Evolutionary conservation across 2,329 filamentous ascomycete genomes (phyloP).

Genomic region (Polychaeton citri): DNA sequence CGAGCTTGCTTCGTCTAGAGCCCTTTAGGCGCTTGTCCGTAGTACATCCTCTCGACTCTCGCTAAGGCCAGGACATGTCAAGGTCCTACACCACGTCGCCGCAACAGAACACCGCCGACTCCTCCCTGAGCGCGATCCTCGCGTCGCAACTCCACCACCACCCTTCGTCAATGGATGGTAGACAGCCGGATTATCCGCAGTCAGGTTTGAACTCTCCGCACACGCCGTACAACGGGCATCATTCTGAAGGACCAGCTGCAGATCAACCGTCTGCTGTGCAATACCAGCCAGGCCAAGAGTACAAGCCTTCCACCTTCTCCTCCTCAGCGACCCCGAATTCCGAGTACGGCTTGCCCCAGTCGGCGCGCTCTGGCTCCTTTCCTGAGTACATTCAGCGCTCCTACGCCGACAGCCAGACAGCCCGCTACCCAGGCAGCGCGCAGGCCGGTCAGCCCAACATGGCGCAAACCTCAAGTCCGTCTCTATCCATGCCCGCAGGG

Average conservation of each 20-base stretch:
- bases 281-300: slow-evolving; percentile 73
- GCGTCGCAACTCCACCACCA: slow-evolving; percentile 23
- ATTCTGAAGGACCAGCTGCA: slow-evolving; percentile 76
- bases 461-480: slow-evolving; percentile 99
- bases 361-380: slow-evolving; percentile 70
- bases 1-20: slow-evolving; percentile 18
- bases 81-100: slow-evolving; percentile 31
- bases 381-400: slow-evolving; percentile 74
- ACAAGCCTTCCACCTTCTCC: slow-evolving; percentile 58
- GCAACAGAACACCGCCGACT: slow-evolving; percentile 22
- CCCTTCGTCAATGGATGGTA: slow-evolving; percentile 40
- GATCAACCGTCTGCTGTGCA: slow-evolving; percentile 90
- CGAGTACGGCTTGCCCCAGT: slow-evolving; percentile 67
- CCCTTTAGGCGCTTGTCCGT: slow-evolving; percentile 18
- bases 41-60: slow-evolving; percentile 7
- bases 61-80: slow-evolving; percentile 32
- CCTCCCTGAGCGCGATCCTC: slow-evolving; percentile 26
- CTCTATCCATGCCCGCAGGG: slow-evolving; percentile 73
- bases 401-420: slow-evolving; percentile 53
- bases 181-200: slow-evolving; percentile 38
- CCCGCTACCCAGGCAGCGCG: slow-evolving; percentile 62
- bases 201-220: slow-evolving; percentile 44
- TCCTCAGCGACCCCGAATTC: slow-evolving; percentile 73
- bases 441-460: slow-evolving; percentile 72
- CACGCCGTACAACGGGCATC: slow-evolving; percentile 39